Conservation (phyloP, 2,329 filamentous ascomycete genomes). For the Pleurostoma richardsiae region DNA sequence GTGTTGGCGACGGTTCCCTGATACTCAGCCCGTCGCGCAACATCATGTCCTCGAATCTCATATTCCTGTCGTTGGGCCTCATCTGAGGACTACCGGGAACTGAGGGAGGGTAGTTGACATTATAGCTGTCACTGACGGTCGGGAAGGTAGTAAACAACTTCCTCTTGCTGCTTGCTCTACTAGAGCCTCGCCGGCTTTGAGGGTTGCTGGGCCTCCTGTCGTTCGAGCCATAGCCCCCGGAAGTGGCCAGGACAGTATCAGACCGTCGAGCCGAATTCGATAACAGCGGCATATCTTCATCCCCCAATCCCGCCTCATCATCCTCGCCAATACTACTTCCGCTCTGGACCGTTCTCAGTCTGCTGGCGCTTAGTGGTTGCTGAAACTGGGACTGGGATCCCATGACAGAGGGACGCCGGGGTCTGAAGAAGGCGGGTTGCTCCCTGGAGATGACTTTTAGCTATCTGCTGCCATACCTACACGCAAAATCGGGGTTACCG, state of each 20-base stretch:
- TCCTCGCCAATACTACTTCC: slow-evolving; percentile 43
- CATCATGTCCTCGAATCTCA: slow-evolving; percentile 66
- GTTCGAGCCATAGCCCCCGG: slow-evolving; percentile 34
- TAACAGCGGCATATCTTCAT: slow-evolving; percentile 53
- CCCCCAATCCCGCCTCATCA: slow-evolving; percentile 32
- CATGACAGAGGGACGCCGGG: slow-evolving; percentile 54
- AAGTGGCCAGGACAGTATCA: slow-evolving; percentile 17
- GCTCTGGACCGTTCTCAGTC: slow-evolving; percentile 18
- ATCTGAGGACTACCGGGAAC: slow-evolving; percentile 57
- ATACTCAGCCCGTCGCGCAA: slow-evolving; percentile 59
- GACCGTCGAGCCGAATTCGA: slow-evolving; percentile 30
- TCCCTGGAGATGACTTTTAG: slow-evolving; percentile 33
- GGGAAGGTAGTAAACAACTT: slow-evolving; percentile 21
- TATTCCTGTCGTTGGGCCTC: slow-evolving; percentile 42
- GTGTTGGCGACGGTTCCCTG: slow-evolving; percentile 9
- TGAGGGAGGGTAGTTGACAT: slow-evolving; percentile 66
- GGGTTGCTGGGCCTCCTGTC: slow-evolving; percentile 27
- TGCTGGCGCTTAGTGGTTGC: slow-evolving; percentile 21
- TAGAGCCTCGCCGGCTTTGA: slow-evolving; percentile 41
- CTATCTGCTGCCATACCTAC: neutral
- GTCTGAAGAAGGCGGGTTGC: slow-evolving; percentile 54
- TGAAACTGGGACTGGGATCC: slow-evolving; percentile 28
- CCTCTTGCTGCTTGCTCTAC: slow-evolving; percentile 44
- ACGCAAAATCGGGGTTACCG: slow-evolving; percentile 9
- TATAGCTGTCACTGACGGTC: slow-evolving; percentile 41